phyloP scores from a whole-genome alignment of 2,329 filamentous ascomycete species.

The Emmonsiellopsis sp. region DNA sequence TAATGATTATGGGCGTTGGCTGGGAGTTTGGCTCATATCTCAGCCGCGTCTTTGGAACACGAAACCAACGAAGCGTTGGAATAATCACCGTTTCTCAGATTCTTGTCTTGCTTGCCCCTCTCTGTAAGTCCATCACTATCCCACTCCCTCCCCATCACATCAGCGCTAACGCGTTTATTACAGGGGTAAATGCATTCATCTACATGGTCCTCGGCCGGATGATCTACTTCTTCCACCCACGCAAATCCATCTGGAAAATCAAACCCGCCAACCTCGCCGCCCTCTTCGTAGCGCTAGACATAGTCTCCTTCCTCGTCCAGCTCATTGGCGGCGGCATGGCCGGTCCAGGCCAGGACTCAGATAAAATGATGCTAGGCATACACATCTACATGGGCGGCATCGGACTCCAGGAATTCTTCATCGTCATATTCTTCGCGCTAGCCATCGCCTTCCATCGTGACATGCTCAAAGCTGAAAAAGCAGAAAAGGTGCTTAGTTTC shows the following conservation, averaged over 20 bases:
- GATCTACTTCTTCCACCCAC: conserved; percentile 29
- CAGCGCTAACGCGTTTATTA: conserved; percentile 4
- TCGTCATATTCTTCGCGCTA: conserved; percentile 38
- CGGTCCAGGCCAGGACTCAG: conserved; percentile 17
- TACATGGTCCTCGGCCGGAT: conserved; percentile 35
- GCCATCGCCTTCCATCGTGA: conserved; percentile 29
- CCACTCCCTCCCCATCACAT: not conserved
- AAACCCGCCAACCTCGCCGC: conserved; percentile 28
- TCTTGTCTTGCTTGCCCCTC: conserved; percentile 35
- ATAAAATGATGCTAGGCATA: conserved; percentile 27
- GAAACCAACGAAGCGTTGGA: conserved; percentile 26
- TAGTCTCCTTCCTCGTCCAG: conserved; percentile 38
- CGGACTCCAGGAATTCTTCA: conserved; percentile 42
- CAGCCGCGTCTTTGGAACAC: conserved; percentile 31
- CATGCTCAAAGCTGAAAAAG: conserved; percentile 14
- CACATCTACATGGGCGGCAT: conserved; percentile 48
- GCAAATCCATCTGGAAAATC: conserved; percentile 24
- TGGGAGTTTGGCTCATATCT: conserved; percentile 34
- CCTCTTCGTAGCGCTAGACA: conserved; percentile 37
- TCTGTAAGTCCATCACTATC: conserved; percentile 17
- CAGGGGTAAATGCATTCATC: conserved; percentile 36
- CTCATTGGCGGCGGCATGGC: conserved; percentile 27
- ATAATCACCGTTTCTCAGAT: conserved; percentile 28
- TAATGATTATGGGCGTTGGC: conserved; percentile 32
- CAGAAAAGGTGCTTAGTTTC: conserved; percentile 18